Conservation (phyloP, 495 filamentous ascomycete species). For the Parmelia sp. region DNA sequence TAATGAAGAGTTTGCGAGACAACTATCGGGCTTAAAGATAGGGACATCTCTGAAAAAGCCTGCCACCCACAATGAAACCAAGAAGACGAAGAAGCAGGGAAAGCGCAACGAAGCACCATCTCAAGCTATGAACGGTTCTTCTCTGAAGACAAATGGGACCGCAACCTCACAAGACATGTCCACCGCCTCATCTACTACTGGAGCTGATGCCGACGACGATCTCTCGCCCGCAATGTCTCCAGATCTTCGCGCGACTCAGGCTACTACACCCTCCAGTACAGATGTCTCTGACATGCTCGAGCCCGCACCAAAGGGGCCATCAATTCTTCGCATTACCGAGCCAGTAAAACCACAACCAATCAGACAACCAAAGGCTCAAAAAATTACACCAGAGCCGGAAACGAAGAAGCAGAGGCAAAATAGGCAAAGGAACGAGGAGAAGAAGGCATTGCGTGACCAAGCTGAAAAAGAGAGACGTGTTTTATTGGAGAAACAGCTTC, state of each 20-base stretch:
- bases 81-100: slow-evolving; percentile 50
- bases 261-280: slow-evolving; percentile 37
- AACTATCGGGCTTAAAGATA: slow-evolving; percentile 58
- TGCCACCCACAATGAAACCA: slow-evolving; percentile 43
- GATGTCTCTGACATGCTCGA: slow-evolving; percentile 88
- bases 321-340: slow-evolving; percentile 68
- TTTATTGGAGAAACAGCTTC: slow-evolving; percentile 70
- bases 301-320: slow-evolving; percentile 57
- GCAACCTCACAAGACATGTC: slow-evolving; percentile 42
- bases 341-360: slow-evolving; percentile 43
- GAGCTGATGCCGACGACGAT: slow-evolving; percentile 77
- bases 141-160: slow-evolving; percentile 33
- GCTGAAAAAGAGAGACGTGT: slow-evolving; percentile 66
- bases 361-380: slow-evolving; percentile 56
- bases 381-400: slow-evolving; percentile 55
- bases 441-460: slow-evolving; percentile 62
- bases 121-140: slow-evolving; percentile 16
- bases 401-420: slow-evolving; percentile 92
- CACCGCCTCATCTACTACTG: slow-evolving; percentile 63
- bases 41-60: slow-evolving; percentile 48
- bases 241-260: slow-evolving; percentile 44
- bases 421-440: slow-evolving; percentile 68
- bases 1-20: slow-evolving; percentile 66
- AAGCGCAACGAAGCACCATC: slow-evolving; percentile 21
- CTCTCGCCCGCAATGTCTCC: slow-evolving; percentile 62